phyloP scores from a whole-genome alignment of 1,139 yeast genomes.

The Hyphopichia buzzinii region DNA sequence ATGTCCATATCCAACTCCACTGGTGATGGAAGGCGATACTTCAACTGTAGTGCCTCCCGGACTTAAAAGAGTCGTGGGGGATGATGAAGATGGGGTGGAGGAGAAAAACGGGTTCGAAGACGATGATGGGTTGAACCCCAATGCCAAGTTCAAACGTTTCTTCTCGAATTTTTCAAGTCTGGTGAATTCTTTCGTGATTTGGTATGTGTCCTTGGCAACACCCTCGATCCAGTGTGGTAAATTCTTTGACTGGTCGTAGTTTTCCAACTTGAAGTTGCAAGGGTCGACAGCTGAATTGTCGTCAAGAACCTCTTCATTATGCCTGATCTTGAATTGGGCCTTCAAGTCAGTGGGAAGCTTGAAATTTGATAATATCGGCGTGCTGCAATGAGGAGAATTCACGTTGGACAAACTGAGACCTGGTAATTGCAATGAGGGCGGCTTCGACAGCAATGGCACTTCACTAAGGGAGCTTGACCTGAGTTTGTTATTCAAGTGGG shows the following conservation, averaged over 20 bases:
- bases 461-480: conserved; percentile 14
- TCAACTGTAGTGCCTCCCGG: conserved; percentile 8
- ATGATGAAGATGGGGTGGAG: conserved; percentile 6
- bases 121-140: conserved; percentile 4
- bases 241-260: conserved; percentile 7
- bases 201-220: conserved; percentile 15
- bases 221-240: conserved; percentile 25
- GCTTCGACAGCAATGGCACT: conserved; percentile 5
- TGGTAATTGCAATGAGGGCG: neutral
- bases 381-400: conserved; percentile 6
- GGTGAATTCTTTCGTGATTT: conserved; percentile 24
- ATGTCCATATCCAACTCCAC: conserved; percentile 71
- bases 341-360: conserved; percentile 22
- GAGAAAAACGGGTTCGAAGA: conserved; percentile 8
- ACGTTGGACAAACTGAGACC: neutral
- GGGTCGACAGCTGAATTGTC: conserved; percentile 7
- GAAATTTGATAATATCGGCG: conserved; percentile 31
- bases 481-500: conserved; percentile 6
- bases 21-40: conserved; percentile 27
- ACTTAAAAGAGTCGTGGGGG: conserved; percentile 8
- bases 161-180: conserved; percentile 32
- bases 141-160: conserved; percentile 29
- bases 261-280: conserved; percentile 12
- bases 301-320: conserved; percentile 35
- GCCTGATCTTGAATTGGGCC: conserved; percentile 35